A percentile compares a stretch with the other conserved stretches of the same genome.
Conservation (phyloP, 2,329 filamentous ascomycete species). For the Fusarium irregulare region DNA sequence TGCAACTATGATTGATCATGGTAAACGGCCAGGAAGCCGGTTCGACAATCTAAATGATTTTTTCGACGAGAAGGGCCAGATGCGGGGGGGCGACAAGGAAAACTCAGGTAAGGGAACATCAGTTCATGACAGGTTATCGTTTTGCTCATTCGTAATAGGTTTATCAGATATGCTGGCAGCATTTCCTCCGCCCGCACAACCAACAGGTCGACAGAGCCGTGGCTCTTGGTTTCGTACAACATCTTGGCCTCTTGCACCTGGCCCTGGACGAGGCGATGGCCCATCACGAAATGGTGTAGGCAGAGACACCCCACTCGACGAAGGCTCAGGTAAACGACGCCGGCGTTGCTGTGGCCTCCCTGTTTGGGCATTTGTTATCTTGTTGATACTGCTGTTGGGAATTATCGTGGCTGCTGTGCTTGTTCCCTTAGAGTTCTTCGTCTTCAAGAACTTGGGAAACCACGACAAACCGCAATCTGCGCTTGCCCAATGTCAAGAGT, state of each 20-base stretch:
- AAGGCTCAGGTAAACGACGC: conserved; percentile 50
- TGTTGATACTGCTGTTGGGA: conserved; percentile 72
- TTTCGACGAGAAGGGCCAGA: conserved; percentile 57
- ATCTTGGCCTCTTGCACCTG: conserved; percentile 63
- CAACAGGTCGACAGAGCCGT: conserved; percentile 58
- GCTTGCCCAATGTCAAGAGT: conserved; percentile 67
- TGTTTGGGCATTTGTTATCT: conserved; percentile 78
- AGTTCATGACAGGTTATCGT: conserved; percentile 46
- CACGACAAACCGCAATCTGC: conserved; percentile 52
- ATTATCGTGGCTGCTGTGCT: conserved; percentile 85
- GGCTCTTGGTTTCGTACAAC: conserved; percentile 57
- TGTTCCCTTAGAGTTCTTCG: conserved; percentile 76
- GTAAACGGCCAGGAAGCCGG: conserved; percentile 71
- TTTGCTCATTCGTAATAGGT: conserved; percentile 62
- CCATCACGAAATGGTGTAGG: conserved; percentile 40
- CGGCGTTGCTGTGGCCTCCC: conserved; percentile 87
- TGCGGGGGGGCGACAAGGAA: conserved; percentile 54
- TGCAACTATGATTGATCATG: conserved; percentile 88
- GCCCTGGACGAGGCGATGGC: conserved; percentile 32
- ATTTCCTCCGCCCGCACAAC: conserved; percentile 69
- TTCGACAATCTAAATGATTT: conserved; percentile 66
- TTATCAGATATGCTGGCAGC: conserved; percentile 74
- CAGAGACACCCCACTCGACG: conserved; percentile 39
- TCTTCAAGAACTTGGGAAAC: conserved; percentile 63
- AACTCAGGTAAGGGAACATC: conserved; percentile 49